phyloP scores from a whole-genome alignment of 2,329 filamentous ascomycete genomes.

The Beauveria asiatica region DNA sequence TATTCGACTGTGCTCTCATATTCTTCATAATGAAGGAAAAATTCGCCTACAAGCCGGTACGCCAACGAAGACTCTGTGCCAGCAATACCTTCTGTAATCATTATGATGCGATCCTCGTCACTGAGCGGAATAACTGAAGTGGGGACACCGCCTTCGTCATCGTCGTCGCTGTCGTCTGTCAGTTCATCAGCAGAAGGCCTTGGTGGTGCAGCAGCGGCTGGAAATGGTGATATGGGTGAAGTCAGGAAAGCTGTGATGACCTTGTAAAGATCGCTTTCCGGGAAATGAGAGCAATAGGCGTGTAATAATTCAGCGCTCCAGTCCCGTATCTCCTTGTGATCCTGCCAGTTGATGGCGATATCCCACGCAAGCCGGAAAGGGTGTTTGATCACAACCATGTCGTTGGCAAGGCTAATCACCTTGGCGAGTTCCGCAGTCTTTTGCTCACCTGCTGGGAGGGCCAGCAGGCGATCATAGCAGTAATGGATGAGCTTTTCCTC shows the following conservation, averaged over 20 bases:
- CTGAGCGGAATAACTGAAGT: conserved; percentile 51
- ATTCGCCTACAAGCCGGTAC: conserved; percentile 73
- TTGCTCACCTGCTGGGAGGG: conserved; percentile 51
- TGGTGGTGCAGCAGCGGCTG: conserved; percentile 27
- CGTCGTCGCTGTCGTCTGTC: conserved; percentile 49
- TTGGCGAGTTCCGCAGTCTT: conserved; percentile 65
- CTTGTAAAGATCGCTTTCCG: conserved; percentile 71
- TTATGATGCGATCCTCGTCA: conserved; percentile 68
- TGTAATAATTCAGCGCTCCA: conserved; percentile 72
- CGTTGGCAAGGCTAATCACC: conserved; percentile 69
- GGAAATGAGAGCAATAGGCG: conserved; percentile 77
- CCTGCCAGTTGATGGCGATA: conserved; percentile 81
- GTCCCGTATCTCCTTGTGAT: conserved; percentile 62
- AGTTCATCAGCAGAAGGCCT: conserved; percentile 21
- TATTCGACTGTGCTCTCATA: conserved; percentile 73
- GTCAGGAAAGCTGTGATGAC: conserved; percentile 75
- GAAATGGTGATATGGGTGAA: conserved; percentile 78
- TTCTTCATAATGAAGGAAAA: conserved; percentile 78
- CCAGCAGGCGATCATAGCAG: conserved; percentile 68
- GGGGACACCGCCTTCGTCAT: conserved; percentile 47
- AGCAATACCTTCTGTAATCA: conserved; percentile 69
- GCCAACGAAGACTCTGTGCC: conserved; percentile 66
- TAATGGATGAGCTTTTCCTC: conserved; percentile 85
- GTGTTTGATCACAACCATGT: conserved; percentile 95
- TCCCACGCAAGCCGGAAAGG: conserved; percentile 87